phyloP scores from a whole-genome alignment of 1,284 basidiomycete species.

The Bjerkandera adusta region DNA sequence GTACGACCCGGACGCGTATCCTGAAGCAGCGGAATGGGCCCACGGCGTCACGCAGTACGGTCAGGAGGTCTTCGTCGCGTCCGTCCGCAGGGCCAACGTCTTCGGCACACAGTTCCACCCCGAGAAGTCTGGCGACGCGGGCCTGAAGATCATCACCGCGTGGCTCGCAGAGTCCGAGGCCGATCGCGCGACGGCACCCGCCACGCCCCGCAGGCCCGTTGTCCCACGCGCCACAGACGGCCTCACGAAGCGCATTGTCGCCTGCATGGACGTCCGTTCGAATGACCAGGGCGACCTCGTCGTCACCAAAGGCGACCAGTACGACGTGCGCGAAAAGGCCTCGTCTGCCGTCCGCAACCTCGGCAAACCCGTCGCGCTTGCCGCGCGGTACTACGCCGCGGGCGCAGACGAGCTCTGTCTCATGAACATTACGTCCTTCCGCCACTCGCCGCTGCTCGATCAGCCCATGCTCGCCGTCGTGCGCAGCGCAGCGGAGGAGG shows the following conservation, averaged over 20 bases:
- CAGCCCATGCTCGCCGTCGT: slow-evolving; percentile 99
- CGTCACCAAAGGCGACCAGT: slow-evolving; percentile 99
- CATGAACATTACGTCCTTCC: slow-evolving; percentile 99
- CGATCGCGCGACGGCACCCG: slow-evolving; percentile 32
- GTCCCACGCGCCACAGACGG: slow-evolving; percentile 50
- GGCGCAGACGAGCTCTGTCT: slow-evolving; percentile 98
- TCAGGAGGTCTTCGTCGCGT: slow-evolving; percentile 88
- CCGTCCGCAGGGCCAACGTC: slow-evolving; percentile 82
- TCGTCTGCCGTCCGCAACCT: slow-evolving; percentile 82
- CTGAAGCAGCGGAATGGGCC: slow-evolving; percentile 68
- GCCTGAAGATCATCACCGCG: slow-evolving; percentile 75
- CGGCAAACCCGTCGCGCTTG: slow-evolving; percentile 94
- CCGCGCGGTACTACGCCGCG: slow-evolving; percentile 81
- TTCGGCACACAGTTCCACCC: slow-evolving; percentile 98
- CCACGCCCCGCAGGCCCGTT: slow-evolving; percentile 33
- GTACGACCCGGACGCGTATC: slow-evolving; percentile 56
- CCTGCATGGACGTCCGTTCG: slow-evolving; percentile 96
- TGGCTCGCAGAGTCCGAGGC: slow-evolving; percentile 75
- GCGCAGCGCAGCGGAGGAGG: slow-evolving; percentile 82
- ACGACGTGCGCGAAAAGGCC: slow-evolving; percentile 91
- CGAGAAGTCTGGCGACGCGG: slow-evolving; percentile 95
- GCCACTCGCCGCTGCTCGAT: slow-evolving; percentile 91
- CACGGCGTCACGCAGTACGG: slow-evolving; percentile 94
- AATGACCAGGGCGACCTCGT: slow-evolving; percentile 98
- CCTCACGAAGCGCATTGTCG: slow-evolving; percentile 93